Evolutionary conservation across 768 basidiomycete species (phyloP), one percentile per base, ranked within the genome.

Genomic region (Termitomyces sp.): DNA sequence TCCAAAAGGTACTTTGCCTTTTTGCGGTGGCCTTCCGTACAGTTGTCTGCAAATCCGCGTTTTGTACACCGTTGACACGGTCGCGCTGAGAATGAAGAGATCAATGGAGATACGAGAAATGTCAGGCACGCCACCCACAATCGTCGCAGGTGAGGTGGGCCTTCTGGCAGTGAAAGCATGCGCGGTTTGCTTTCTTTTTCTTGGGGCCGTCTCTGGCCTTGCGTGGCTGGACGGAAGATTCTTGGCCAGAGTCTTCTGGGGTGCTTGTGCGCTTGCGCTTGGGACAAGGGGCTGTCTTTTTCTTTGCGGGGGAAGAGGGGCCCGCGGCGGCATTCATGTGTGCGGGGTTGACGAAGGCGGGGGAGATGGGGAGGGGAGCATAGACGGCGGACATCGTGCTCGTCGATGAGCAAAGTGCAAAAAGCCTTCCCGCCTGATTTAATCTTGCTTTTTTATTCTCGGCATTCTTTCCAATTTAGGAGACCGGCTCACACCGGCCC

Each of bases 81-180:
- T 54, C 97, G 90, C 48, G 92, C 96, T 98, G 65, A 51, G 55
- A 59, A 55, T 49, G 54, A 50, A 59, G 26, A 65, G 64, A 58
- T 59, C 53, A 59, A 56, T 37, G 41, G 42, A 50, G 36, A 65
- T 59, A 59, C 57, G 51, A 62, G 57, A 44, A 52, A 42, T 10
- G 36, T 39, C 47, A 51, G 42, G 47, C 49, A 64, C 37, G 32
- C 53, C 31, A 83, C 91, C 69, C 67, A 97, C 96, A 86, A 68
- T 98, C 96, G 71, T 98, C 95, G 71, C 96, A 98, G n/a, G 96
- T 98, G 63, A 98, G 77, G 72, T 98, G 96, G 2, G 94, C 94
- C 71, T 94, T 96, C 74, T 98, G 95, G 71, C 96, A 98, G 64
- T 93, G 91, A 61, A 91, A 88, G 69, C 96, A 98, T 48, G 96